Percentiles rank a stretch among this genome's conserved stretches.
These are phyloP conservation scores for Cryptosporidium muris DNA, from an alignment of 169 alveolate species.

Conservation along the genomic window DNA sequence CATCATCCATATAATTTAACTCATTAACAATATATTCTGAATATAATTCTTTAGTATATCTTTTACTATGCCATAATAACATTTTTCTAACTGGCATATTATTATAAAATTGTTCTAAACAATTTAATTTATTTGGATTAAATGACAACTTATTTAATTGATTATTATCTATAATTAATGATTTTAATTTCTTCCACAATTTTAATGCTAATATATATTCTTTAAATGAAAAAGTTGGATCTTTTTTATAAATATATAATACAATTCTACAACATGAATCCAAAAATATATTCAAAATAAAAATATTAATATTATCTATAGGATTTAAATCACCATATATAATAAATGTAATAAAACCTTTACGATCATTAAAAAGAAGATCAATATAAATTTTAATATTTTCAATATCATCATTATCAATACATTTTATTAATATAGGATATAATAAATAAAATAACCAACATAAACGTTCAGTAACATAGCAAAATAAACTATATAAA, in stretches of 20 bases:
- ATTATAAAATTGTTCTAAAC: too few species aligned
- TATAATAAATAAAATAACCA: slow-evolving; percentile 3
- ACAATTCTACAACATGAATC: neutral
- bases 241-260: too few species aligned
- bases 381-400: slow-evolving; percentile 4
- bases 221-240: too few species aligned
- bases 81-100: neutral
- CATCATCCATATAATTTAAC: neutral
- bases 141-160: too few species aligned
- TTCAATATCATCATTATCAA: neutral
- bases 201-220: too few species aligned
- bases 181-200: too few species aligned
- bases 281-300: neutral
- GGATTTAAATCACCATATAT: slow-evolving; percentile 50
- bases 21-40: neutral
- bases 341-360: slow-evolving; percentile 47
- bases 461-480: slow-evolving; percentile 35
- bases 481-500: slow-evolving; percentile 38
- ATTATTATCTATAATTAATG: too few species aligned
- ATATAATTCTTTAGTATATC: slow-evolving; percentile 1
- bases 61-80: slow-evolving; percentile 27
- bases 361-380: slow-evolving; percentile 3
- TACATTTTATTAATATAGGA: neutral
- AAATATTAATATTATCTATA: slow-evolving; percentile 2
- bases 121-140: too few species aligned